Base-by-base conservation (phyloP, 352 stramenopile genomes). In the Phytophthora melonis region DNA sequence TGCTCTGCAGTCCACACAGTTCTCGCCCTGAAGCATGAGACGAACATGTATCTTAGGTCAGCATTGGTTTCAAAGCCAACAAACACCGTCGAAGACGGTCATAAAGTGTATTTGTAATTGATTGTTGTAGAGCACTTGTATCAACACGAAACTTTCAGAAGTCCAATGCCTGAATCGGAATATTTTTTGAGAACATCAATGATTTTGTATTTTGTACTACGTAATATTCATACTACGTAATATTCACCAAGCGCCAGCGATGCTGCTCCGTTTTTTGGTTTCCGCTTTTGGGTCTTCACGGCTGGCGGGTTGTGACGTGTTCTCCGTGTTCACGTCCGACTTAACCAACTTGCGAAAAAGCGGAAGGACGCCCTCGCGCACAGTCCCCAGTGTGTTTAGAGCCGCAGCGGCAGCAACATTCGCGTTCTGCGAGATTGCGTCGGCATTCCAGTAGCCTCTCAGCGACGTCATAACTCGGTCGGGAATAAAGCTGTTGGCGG, bases 1-100 rank as follows among this genome's bases (percentile, higher is more conserved):
- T 69, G 78, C 78, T 1, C 36, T 81, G 45, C 65, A 82, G 43
- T 73, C 70, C n/a, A 62, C 34, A 5, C 43, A 52, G 0, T 25
- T 52, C n/a, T 25, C 43, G 1, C 16, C n/a, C 7, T 19, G n/a
- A 25, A 0, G n/a, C 43, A 11, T 52, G 43, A 52, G 8, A 32
- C 23, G 43, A 18, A n/a, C n/a, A n/a, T n/a, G n/a, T n/a, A n/a
- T n/a, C n/a, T n/a, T n/a, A n/a, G n/a, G n/a, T n/a, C n/a, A n/a
- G n/a, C n/a, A n/a, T 8, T 32, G 27, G 27, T 32, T 32, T 3
- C 27, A 32, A 32, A 7, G 27, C 27, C 2, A 32, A 0, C 27
- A 32, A 5, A 32, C 27, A 32, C 27, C 27, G 2, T 32, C 27
- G 3, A 32, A 8, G 27, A 32, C 2, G 1, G 27, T 8, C 6